These are phyloP conservation scores for Paracamarosporium sp. DNA, from an alignment of 2,329 filamentous ascomycete genomes.

Conservation along the genomic window DNA sequence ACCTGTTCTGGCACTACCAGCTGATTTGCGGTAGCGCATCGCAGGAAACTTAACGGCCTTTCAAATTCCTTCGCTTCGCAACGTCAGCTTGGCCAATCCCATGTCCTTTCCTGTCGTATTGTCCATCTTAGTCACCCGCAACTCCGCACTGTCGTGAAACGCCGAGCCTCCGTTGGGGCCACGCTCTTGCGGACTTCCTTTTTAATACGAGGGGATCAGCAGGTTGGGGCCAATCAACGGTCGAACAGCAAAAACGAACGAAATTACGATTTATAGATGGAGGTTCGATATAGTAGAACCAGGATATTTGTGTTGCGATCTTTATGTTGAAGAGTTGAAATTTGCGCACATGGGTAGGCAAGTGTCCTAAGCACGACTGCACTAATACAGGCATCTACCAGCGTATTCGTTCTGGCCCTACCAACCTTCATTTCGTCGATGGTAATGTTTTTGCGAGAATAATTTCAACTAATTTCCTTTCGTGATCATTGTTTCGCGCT, in stretches of 20 bases:
- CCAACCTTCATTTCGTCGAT: no score
- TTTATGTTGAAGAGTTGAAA: not conserved
- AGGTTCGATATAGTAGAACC: no score
- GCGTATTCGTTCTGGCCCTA: not conserved
- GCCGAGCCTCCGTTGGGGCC: not conserved
- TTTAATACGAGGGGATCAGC: not conserved
- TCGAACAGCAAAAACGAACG: no score
- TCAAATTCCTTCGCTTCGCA: not conserved
- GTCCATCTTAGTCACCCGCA: not conserved
- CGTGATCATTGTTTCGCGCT: not conserved
- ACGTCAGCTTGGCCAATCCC: not conserved
- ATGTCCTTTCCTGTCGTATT: not conserved
- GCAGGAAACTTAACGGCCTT: not conserved
- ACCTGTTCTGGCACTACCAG: not conserved
- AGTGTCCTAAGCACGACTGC: not conserved
- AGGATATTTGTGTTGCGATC: not conserved
- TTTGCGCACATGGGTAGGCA: not conserved
- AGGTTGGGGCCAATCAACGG: not conserved
- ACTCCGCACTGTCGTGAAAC: conserved; percentile 3
- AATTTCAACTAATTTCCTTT: not conserved
- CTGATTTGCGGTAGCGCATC: not conserved
- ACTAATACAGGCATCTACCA: not conserved
- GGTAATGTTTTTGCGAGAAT: no score
- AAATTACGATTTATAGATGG: no score
- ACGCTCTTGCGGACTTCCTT: conserved; percentile 1